Conservation (phyloP, 306 rosid genomes). For the Malus sylvestris region DNA sequence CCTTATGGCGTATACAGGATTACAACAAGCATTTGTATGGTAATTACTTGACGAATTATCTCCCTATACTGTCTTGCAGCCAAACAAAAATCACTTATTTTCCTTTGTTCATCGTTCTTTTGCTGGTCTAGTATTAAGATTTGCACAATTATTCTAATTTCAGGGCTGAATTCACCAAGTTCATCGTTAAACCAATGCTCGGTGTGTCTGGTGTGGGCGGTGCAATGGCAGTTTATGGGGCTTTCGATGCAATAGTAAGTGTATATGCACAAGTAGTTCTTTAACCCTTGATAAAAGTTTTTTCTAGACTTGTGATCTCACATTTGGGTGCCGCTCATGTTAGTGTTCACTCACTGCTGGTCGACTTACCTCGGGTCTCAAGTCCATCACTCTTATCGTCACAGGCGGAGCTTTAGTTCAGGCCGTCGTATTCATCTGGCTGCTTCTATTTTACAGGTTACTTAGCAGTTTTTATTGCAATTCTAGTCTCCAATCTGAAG, state of each 20-base stretch:
- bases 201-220: constrained; percentile 94
- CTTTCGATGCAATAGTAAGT: constrained; percentile 80
- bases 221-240: constrained; percentile 93
- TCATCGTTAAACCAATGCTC: constrained; percentile 51
- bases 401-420: constrained; percentile 58
- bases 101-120: neutral
- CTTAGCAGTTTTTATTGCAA: neutral
- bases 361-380: constrained; percentile 81
- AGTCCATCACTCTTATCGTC: constrained; percentile 65
- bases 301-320: neutral
- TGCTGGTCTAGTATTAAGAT: neutral
- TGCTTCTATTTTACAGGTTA: constrained; percentile 43
- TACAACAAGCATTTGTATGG: constrained; percentile 95
- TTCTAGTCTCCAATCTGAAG: neutral
- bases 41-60: constrained; percentile 33
- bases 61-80: constrained; percentile 9
- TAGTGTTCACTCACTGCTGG: constrained; percentile 84
- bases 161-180: constrained; percentile 85
- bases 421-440: constrained; percentile 49
- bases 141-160: constrained; percentile 6
- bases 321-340: constrained; percentile 9
- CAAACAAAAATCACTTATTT: constrained; percentile 5
- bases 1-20: constrained; percentile 86
- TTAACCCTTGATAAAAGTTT: neutral
- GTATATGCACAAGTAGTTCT: neutral